phyloP scores from a whole-genome alignment of 306 rosid genomes.

The Comarum palustre region DNA sequence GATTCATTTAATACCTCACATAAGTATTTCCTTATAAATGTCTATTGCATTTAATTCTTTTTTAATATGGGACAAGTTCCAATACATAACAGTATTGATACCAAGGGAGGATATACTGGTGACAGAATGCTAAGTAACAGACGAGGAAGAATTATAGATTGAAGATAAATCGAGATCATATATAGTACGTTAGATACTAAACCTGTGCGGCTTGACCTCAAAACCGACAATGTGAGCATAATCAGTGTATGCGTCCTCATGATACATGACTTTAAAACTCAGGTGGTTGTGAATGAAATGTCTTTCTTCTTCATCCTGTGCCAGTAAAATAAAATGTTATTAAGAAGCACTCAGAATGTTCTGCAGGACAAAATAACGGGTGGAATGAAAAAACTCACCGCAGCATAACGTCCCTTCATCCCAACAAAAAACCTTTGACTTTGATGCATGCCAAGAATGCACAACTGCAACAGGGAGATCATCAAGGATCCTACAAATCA shows the following conservation, averaged over 20 bases:
- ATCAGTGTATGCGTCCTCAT: constrained; percentile 81
- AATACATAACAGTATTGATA: no score
- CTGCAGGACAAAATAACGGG: background rate
- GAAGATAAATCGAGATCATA: background rate
- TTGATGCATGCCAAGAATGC: constrained; percentile 74
- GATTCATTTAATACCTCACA: no score
- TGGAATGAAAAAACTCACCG: constrained; percentile 15
- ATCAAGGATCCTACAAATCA: constrained; percentile 75
- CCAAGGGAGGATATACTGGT: background rate
- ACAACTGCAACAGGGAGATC: constrained; percentile 89
- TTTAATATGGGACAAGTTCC: no score
- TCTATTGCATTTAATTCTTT: no score
- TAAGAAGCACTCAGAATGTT: background rate
- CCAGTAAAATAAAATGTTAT: constrained; percentile 23
- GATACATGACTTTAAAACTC: constrained; percentile 91
- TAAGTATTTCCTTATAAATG: no score
- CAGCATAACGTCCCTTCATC: constrained; percentile 81
- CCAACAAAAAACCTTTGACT: constrained; percentile 86
- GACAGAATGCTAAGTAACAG: background rate
- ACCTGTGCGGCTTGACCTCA: constrained; percentile 93
- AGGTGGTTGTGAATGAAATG: constrained; percentile 89
- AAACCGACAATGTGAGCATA: constrained; percentile 89
- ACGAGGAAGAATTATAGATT: background rate
- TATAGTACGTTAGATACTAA: constrained; percentile 13
- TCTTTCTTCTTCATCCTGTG: constrained; percentile 82